Evolutionary conservation across 225 moss, liverwort and hornwort genomes (phyloP).

Genomic region (Pseudisothecium myosuroides): DNA sequence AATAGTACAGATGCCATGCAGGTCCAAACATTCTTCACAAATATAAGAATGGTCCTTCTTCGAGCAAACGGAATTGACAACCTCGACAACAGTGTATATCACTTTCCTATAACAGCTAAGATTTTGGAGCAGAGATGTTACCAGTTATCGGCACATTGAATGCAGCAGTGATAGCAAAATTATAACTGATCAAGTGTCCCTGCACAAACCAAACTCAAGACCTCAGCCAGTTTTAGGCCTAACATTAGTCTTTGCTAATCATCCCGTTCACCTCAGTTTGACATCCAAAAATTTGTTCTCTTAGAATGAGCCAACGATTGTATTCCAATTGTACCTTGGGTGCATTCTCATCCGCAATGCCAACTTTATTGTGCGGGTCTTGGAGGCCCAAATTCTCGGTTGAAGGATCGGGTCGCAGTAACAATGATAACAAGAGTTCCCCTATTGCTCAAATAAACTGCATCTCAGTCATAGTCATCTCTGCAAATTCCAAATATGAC

Average conservation of each 20-base stretch:
- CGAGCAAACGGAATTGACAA: not conserved
- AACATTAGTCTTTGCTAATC: not conserved
- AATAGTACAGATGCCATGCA: not conserved
- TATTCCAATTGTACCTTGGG: not conserved
- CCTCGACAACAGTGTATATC: not conserved
- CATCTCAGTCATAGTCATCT: not conserved
- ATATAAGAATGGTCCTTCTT: not conserved
- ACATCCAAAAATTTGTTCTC: not conserved
- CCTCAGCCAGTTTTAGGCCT: not conserved
- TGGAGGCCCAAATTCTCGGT: not conserved
- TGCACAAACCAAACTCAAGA: not conserved
- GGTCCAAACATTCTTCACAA: not conserved
- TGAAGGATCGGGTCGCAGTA: conserved; percentile 10
- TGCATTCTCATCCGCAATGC: not conserved
- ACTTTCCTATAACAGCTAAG: not conserved
- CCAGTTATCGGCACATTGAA: conserved; percentile 23
- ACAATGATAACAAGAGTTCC: conserved; percentile 21
- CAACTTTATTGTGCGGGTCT: not conserved
- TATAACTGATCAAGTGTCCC: conserved; percentile 6
- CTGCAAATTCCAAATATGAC: not conserved
- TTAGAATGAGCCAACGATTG: not conserved
- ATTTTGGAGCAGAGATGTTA: not conserved
- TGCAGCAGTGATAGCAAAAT: conserved; percentile 12
- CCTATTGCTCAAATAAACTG: conserved; percentile 3
- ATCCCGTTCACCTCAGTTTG: not conserved